phyloP scores from a whole-genome alignment of 345 rosid genomes.

The Trapa bicornis region DNA sequence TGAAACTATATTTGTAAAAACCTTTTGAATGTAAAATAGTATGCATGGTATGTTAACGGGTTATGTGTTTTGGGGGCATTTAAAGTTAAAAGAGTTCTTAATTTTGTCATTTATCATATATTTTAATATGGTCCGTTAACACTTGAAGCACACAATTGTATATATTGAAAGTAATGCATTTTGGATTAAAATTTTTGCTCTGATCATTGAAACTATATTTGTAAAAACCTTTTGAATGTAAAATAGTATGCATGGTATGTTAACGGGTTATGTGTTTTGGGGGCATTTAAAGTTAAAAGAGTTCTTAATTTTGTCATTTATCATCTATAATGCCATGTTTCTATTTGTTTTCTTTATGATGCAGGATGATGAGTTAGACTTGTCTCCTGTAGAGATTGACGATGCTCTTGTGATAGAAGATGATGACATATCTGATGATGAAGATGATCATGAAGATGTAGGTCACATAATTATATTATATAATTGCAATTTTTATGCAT shows the following conservation, averaged over 20 bases:
- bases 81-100: too few relatives aligned
- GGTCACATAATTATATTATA: constrained; percentile 13
- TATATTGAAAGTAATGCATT: too few relatives aligned
- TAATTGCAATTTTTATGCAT: background rate
- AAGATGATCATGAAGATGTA: constrained; percentile 91
- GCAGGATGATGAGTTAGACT: constrained; percentile 89
- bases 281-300: background rate
- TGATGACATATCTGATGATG: constrained; percentile 93
- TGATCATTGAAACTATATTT: background rate
- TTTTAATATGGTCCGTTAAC: too few relatives aligned
- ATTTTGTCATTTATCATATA: too few relatives aligned
- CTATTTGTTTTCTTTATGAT: constrained; percentile 1
- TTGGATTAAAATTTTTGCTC: background rate
- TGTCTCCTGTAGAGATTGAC: constrained; percentile 84
- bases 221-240: background rate
- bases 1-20: too few relatives aligned
- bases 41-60: background rate
- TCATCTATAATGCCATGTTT: background rate
- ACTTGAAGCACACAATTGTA: too few relatives aligned
- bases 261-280: background rate
- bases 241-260: background rate
- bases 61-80: background rate
- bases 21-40: too few relatives aligned
- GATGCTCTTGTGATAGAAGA: constrained; percentile 96
- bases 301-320: background rate